Percentiles rank a stretch among this genome's conserved stretches.
phyloP scores from a whole-genome alignment of 192 early-diverging fungal genomes.

The Chytriomyces sp. region DNA sequence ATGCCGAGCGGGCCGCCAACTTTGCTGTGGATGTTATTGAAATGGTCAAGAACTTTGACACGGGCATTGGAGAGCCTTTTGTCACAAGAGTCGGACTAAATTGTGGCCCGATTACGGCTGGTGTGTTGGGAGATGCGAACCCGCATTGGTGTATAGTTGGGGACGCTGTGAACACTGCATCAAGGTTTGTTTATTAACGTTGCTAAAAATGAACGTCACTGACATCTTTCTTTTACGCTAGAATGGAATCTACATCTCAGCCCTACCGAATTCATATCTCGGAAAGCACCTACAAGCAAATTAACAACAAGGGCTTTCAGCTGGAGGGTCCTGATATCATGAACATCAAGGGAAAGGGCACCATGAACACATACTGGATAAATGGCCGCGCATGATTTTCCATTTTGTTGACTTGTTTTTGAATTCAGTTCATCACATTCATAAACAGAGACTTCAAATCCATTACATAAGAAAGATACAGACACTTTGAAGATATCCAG shows the following conservation, averaged over 20 bases:
- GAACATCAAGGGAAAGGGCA: slow-evolving; percentile 11
- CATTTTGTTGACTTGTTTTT: background rate
- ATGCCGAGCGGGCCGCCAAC: slow-evolving; percentile 32
- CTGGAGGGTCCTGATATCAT: background rate
- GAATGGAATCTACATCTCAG: slow-evolving; percentile 51
- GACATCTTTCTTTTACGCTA: background rate
- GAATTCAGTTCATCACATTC: background rate
- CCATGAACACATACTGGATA: slow-evolving; percentile 15
- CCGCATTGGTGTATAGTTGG: slow-evolving; percentile 54
- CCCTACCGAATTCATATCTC: slow-evolving; percentile 46
- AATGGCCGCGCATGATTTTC: background rate
- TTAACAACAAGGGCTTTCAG: background rate
- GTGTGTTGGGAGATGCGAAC: slow-evolving; percentile 49
- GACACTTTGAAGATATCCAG: too few species aligned
- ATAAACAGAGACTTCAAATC: too few species aligned
- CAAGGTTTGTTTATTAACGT: slow-evolving; percentile 26
- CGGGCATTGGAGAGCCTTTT: slow-evolving; percentile 38
- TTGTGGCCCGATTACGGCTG: slow-evolving; percentile 52
- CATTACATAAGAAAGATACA: too few species aligned
- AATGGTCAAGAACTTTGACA: slow-evolving; percentile 40
- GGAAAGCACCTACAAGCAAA: slow-evolving; percentile 45
- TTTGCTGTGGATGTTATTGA: slow-evolving; percentile 43
- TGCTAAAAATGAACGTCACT: background rate
- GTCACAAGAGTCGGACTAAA: slow-evolving; percentile 46
- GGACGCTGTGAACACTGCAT: slow-evolving; percentile 53